These are phyloP conservation scores for Amanita inopinata DNA, from an alignment of 768 basidiomycete genomes.

Conservation along the genomic window DNA sequence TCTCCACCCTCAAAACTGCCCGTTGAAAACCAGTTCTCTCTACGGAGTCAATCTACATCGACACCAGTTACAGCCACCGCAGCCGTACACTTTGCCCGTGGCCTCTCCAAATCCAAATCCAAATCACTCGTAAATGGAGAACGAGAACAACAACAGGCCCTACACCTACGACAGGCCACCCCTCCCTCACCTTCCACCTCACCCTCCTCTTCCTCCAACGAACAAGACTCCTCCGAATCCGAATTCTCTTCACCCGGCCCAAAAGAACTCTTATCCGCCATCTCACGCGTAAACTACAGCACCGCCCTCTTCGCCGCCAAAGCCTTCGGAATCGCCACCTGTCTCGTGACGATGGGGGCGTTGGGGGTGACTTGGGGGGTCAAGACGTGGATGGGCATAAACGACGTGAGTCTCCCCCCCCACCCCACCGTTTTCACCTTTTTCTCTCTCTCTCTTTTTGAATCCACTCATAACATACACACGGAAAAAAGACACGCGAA, in stretches of 20 bases:
- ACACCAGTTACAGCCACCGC: slow-evolving; percentile 9
- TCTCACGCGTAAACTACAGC: slow-evolving; percentile 32
- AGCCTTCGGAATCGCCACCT: slow-evolving; percentile 58
- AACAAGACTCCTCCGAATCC: not conserved
- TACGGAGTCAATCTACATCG: slow-evolving; percentile 3
- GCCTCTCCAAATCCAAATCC: not conserved
- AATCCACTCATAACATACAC: too few relatives aligned
- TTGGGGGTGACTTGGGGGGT: slow-evolving; percentile 36
- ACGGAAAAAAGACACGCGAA: slow-evolving; percentile 39
- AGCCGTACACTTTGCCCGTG: slow-evolving; percentile 5
- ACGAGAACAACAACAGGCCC: slow-evolving; percentile 7
- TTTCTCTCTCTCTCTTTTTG: not conserved
- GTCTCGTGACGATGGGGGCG: slow-evolving; percentile 42
- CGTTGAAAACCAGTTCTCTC: not conserved
- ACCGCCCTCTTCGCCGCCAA: slow-evolving; percentile 47
- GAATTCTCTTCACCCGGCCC: slow-evolving; percentile 21
- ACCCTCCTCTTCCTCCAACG: not conserved
- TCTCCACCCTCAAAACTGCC: slow-evolving; percentile 25
- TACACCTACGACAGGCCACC: slow-evolving; percentile 1
- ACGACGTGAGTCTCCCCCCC: slow-evolving; percentile 34
- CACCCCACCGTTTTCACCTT: not conserved
- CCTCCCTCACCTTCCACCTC: not conserved
- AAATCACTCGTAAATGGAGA: slow-evolving; percentile 5
- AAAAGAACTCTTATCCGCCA: slow-evolving; percentile 25
- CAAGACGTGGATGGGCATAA: slow-evolving; percentile 41